Conservation (phyloP, 345 rosid genomes). For the Eucalyptus pauciflora region DNA sequence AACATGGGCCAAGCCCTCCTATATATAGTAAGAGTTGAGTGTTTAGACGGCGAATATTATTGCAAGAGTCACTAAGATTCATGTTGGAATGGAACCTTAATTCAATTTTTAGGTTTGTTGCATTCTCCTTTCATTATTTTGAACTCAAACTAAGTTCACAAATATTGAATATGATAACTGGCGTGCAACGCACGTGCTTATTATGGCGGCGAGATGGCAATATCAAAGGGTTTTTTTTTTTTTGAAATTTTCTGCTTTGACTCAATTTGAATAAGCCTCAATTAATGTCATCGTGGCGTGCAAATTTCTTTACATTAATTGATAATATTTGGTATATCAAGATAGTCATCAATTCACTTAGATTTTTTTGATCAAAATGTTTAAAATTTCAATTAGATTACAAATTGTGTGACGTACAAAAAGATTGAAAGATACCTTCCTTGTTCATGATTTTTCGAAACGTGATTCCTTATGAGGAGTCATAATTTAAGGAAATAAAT, state of each 20-base stretch:
- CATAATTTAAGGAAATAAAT: neutral
- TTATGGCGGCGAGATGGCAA: neutral
- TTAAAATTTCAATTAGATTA: neutral
- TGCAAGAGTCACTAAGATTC: neutral
- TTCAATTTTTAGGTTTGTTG: neutral
- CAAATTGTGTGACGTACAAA: neutral
- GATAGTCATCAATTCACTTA: neutral
- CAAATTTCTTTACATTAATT: neutral
- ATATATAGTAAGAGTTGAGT: neutral
- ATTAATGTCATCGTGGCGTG: neutral
- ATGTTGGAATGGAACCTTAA: neutral
- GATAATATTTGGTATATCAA: neutral
- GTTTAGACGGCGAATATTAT: neutral
- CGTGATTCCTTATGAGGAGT: neutral
- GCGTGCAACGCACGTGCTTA: neutral
- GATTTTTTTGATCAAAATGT: neutral
- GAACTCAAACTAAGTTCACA: neutral
- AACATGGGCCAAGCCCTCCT: neutral
- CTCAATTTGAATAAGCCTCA: neutral
- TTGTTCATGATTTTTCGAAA: neutral
- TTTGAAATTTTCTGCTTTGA: neutral
- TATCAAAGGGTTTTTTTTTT: neutral
- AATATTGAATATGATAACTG: neutral
- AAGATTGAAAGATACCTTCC: neutral
- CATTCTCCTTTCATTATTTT: neutral